Conservation (phyloP, 768 basidiomycete species). For the Boletus speciosus region DNA sequence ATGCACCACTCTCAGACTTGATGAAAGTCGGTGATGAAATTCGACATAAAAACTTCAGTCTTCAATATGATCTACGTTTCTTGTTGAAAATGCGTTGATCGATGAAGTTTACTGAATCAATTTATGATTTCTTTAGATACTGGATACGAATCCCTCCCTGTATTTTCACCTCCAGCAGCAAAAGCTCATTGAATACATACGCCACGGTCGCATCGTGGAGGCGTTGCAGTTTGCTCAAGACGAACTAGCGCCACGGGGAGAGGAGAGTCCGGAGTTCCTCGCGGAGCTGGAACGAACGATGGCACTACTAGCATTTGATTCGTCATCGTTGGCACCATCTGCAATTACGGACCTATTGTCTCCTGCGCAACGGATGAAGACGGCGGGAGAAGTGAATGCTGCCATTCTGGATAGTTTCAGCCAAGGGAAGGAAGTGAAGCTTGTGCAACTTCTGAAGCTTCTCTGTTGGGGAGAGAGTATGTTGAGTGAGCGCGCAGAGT, state of each 20-base stretch:
- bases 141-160: slow-evolving; percentile 90
- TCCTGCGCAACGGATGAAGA: slow-evolving; percentile 85
- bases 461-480: slow-evolving; percentile 85
- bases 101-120: slow-evolving; percentile 13
- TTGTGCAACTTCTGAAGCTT: slow-evolving; percentile 77
- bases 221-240: slow-evolving; percentile 90
- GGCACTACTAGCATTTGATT: slow-evolving; percentile 84
- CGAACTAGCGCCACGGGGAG: slow-evolving; percentile 91
- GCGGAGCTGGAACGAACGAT: slow-evolving; percentile 91
- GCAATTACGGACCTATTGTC: slow-evolving; percentile 76
- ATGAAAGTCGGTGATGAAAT: slow-evolving; percentile 80
- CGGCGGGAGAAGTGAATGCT: slow-evolving; percentile 94
- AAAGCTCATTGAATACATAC: slow-evolving; percentile 91
- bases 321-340: slow-evolving; percentile 49
- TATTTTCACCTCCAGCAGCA: slow-evolving; percentile 97
- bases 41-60: slow-evolving; percentile 84
- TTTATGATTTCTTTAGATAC: slow-evolving; percentile 58
- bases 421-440: slow-evolving; percentile 90
- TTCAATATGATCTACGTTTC: slow-evolving; percentile 76
- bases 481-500: slow-evolving; percentile 74
- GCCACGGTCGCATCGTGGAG: slow-evolving; percentile 70
- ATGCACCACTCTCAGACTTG: slow-evolving; percentile 98
- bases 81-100: not conserved
- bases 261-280: slow-evolving; percentile 92
- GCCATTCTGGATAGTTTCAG: slow-evolving; percentile 91